Evolutionary conservation across 176 grass and related monocot genomes (phyloP), one percentile per base, ranked within the genome.

Genomic region (Rhynchospora tenuis): DNA sequence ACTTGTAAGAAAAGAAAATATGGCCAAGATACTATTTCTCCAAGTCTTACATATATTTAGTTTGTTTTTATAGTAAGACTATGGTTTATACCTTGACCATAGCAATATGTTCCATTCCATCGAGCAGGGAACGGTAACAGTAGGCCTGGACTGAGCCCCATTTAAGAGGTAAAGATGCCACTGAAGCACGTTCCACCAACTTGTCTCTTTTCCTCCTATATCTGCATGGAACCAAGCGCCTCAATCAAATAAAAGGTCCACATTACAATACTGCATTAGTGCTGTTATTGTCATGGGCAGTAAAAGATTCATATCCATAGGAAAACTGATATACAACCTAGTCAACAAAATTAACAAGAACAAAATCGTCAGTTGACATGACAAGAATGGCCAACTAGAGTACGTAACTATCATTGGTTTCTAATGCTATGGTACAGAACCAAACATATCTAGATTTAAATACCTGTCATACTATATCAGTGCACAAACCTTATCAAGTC

Each of bases 101-200:
- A 46, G 91, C 96, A 90, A 99, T 99, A 90, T 99, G 96, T 73
- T 99, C 96, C 89, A 95, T 95, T 52, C 93, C 93, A 92, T 95
- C 96, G 45, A 95, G 92, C 84, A 95, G 79, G 85, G 96, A 99
- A 26, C 83, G 86, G 50, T 95, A 99, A 74, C 93, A 99, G 63
- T 89, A 92, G 0, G 93, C 73, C 76, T 84, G 81, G 82, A 98
- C 88, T 17, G 83, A 88, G 14, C 90, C 92, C 95, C 95, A 98
- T 52, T 86, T 91, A 54, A 94, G 84, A 17, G 91, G 90, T 55
- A 98, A 90, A 58, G 86, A 88, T 82, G 95, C 94, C 60, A 98
- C 74, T 82, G 92, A 98, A 86, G 90, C 29, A 54, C 84, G 84
- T 85, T 99, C 96, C 55, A 99, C 96, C 91, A 99, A 84, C 84